A percentile compares a stretch with the other conserved stretches of the same genome.
Evolutionary conservation across 768 basidiomycete genomes (phyloP).

Genomic region (Macrolepiota albuminosa): DNA sequence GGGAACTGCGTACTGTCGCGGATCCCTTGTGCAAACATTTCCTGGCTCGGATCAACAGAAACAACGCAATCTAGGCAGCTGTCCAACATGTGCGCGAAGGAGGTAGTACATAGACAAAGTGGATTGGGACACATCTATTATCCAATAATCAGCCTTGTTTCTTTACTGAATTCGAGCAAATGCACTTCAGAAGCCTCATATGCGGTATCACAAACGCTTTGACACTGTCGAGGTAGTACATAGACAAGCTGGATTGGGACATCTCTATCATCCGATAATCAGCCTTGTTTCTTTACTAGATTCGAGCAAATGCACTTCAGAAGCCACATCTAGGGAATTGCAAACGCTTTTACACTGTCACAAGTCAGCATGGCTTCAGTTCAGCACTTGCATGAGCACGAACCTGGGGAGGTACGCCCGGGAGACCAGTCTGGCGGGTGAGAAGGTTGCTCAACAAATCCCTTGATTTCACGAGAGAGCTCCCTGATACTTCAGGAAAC

Average conservation of each 20-base stretch:
- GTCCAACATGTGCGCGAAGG: slow-evolving; percentile 19
- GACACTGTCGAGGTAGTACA: slow-evolving; percentile 19
- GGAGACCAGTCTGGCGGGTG: not conserved
- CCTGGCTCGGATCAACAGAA: slow-evolving; percentile 10
- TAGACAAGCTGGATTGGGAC: slow-evolving; percentile 17
- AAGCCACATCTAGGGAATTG: not conserved
- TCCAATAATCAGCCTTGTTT: not conserved
- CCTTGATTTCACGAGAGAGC: not conserved
- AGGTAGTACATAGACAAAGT: slow-evolving; percentile 21
- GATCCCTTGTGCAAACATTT: slow-evolving; percentile 18
- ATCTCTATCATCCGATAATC: slow-evolving; percentile 14
- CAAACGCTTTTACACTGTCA: slow-evolving; percentile 10
- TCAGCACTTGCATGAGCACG: not conserved
- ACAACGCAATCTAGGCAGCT: slow-evolving; percentile 28
- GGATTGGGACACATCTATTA: slow-evolving; percentile 18
- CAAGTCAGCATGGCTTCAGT: slow-evolving; percentile 11
- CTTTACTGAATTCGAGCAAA: not conserved
- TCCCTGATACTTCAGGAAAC: not conserved
- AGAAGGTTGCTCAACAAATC: not conserved
- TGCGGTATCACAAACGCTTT: not conserved
- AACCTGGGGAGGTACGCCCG: not conserved
- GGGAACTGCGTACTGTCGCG: slow-evolving; percentile 18
- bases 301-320: not conserved
- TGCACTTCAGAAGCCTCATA: not conserved
- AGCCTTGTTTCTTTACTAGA: not conserved